phyloP scores from a whole-genome alignment of 768 basidiomycete genomes.

The Albatrellus ellisii region DNA sequence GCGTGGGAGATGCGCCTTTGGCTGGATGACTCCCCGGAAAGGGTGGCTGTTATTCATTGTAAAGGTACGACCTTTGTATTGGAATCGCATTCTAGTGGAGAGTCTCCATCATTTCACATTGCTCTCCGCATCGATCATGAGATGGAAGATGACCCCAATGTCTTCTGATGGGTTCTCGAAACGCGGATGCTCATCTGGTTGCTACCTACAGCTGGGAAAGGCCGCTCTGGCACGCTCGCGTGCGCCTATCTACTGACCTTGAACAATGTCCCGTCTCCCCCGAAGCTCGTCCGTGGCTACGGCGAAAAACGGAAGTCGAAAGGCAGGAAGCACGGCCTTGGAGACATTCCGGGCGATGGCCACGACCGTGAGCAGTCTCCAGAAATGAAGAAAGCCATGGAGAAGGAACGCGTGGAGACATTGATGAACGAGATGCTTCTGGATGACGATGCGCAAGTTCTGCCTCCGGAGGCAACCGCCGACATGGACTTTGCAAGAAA shows the following conservation, averaged over 20 bases:
- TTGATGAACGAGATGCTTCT: constrained; percentile 35
- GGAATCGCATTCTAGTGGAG: too few species aligned
- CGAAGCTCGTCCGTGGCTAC: constrained; percentile 33
- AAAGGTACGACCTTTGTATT: constrained; percentile 44
- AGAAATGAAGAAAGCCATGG: constrained; percentile 19
- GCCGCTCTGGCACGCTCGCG: constrained; percentile 76
- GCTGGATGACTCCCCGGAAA: constrained; percentile 48
- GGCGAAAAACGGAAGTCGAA: constrained; percentile 26
- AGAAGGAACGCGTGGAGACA: constrained; percentile 33
- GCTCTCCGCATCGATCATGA: too few species aligned
- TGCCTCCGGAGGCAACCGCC: background rate
- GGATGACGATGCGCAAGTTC: constrained; percentile 20
- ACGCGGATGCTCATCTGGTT: too few species aligned
- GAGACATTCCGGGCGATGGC: background rate
- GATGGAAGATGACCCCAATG: too few species aligned
- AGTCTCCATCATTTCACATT: too few species aligned
- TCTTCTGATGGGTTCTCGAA: too few species aligned
- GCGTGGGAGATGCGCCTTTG: constrained; percentile 64
- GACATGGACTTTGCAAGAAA: background rate
- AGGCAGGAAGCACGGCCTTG: background rate
- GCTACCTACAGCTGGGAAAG: constrained; percentile 51
- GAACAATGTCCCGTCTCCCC: constrained; percentile 32
- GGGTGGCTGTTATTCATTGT: constrained; percentile 76
- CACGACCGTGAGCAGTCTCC: constrained; percentile 1
- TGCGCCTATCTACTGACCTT: constrained; percentile 69